Base-by-base conservation (phyloP, 2,329 filamentous ascomycete species). In the Beauveria varroae region DNA sequence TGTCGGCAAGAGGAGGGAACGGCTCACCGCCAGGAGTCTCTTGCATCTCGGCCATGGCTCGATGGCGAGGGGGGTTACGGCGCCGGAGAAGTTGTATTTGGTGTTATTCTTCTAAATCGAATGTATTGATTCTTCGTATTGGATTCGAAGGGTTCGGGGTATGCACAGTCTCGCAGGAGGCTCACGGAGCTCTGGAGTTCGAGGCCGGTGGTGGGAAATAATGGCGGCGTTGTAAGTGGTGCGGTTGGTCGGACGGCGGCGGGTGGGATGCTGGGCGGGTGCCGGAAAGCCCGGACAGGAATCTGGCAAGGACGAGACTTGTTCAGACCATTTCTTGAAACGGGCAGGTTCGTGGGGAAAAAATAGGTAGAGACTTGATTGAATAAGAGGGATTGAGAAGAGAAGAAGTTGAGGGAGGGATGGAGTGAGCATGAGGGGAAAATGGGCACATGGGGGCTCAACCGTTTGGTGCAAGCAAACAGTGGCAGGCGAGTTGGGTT, bases 1-100 rank as follows among this genome's bases (percentile, higher is more conserved):
- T 37, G 30, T 62, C 60, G 47, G 49, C 60, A 18, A 57, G 60
- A n/a, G 60, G 60, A 22, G 60, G 60, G 28, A 62, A 62, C 18
- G 44, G 63, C 65, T 64, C 63, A 50, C 67, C 68, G 63, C 64
- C 64, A 16, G 63, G 62, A 46, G 65, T 63, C 37, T 69, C 66
- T 62, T 66, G 67, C 24, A 68, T 62, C 4, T 69, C 67, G n/a
- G 64, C 65, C 60, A 61, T 61, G 60, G 20, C 20, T n/a, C 3
- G 26, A 40, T 6, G 24, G 34, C 8, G 59, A 30, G 51, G 37
- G 4, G 8, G 14, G 28, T 40, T 16, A 22, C 16, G 26, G 10
- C 16, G 26, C n/a, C n/a, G 9, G 20, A 37, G 34, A 37, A 37
- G 34, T 37, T 37, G 20, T 28, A 41, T 34, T 44, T 20, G 20